phyloP scores from a whole-genome alignment of 2,329 filamentous ascomycete genomes.

The Daldinia eschscholtzii region DNA sequence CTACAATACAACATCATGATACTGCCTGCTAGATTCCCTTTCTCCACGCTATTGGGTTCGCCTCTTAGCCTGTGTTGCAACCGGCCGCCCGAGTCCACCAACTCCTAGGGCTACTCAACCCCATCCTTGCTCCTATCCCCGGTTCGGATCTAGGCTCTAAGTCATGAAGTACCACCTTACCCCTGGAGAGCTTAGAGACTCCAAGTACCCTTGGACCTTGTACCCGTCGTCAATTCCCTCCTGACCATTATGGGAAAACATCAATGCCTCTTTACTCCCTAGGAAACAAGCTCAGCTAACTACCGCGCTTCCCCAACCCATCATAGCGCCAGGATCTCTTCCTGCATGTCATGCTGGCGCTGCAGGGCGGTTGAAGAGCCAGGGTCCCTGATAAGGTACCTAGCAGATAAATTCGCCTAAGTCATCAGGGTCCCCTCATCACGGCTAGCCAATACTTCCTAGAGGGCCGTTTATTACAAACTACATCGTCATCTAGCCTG shows the following conservation, averaged over 20 bases:
- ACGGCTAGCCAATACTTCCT: slow-evolving; percentile 29
- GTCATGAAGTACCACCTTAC: slow-evolving; percentile 12
- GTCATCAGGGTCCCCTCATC: slow-evolving; percentile 33
- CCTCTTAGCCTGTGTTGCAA: slow-evolving; percentile 41
- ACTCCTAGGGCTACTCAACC: slow-evolving; percentile 25
- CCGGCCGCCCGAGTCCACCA: slow-evolving; percentile 40
- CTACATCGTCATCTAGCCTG: slow-evolving; percentile 39
- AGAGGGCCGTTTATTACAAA: slow-evolving; percentile 30
- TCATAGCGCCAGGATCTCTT: slow-evolving; percentile 25
- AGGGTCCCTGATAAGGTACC: slow-evolving; percentile 40
- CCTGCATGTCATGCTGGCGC: slow-evolving; percentile 24
- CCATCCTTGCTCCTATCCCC: slow-evolving; percentile 34
- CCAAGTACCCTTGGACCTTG: slow-evolving; percentile 7
- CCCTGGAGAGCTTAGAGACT: slow-evolving; percentile 10
- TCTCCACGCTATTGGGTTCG: slow-evolving; percentile 41
- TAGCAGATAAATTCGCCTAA: slow-evolving; percentile 15
- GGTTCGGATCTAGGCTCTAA: slow-evolving; percentile 37
- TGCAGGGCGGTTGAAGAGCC: slow-evolving; percentile 29
- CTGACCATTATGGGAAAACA: slow-evolving; percentile 20
- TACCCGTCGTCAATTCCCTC: slow-evolving; percentile 25
- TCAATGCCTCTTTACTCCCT: slow-evolving; percentile 30
- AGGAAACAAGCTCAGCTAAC: slow-evolving; percentile 36
- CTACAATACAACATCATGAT: slow-evolving; percentile 46
- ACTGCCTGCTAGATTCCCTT: slow-evolving; percentile 38
- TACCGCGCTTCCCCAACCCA: slow-evolving; percentile 40